These are phyloP conservation scores for Lojkania enalia DNA, from an alignment of 2,329 filamentous ascomycete species.

Conservation along the genomic window DNA sequence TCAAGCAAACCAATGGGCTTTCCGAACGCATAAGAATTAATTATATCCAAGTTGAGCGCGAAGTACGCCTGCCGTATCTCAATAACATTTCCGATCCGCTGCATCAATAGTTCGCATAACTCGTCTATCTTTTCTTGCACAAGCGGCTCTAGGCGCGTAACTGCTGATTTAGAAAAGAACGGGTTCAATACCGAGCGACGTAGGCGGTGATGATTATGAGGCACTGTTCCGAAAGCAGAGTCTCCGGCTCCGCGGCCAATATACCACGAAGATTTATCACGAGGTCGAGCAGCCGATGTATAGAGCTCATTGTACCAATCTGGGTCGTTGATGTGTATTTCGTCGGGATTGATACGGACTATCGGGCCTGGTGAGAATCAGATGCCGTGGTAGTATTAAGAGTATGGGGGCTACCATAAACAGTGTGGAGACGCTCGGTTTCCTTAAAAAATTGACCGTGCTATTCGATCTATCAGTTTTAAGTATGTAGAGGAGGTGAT, in stretches of 20 bases:
- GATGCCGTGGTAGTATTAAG: not conserved
- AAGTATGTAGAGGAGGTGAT: not conserved
- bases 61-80: slow-evolving; percentile 13
- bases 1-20: not conserved
- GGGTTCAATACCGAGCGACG: slow-evolving; percentile 28
- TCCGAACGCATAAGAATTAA: slow-evolving; percentile 5
- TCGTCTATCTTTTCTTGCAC: slow-evolving; percentile 5
- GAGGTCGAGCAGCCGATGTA: not conserved
- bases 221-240: slow-evolving; percentile 22
- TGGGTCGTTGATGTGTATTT: slow-evolving; percentile 29
- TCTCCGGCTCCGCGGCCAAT: not conserved
- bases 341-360: slow-evolving; percentile 31
- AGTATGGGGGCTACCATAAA: slow-evolving; percentile 25
- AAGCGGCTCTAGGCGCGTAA: slow-evolving; percentile 18
- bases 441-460: slow-evolving; percentile 31
- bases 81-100: not conserved
- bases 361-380: slow-evolving; percentile 26
- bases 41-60: slow-evolving; percentile 31
- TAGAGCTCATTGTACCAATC: slow-evolving; percentile 13
- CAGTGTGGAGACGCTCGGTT: slow-evolving; percentile 34
- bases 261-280: slow-evolving; percentile 1
- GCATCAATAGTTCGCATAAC: not conserved
- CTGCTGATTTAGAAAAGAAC: slow-evolving; percentile 31
- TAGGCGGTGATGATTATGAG: slow-evolving; percentile 28
- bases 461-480: not conserved